These are phyloP conservation scores for Yamadazyma laniorum DNA, from an alignment of 805 yeast genomes.

Conservation along the genomic window DNA sequence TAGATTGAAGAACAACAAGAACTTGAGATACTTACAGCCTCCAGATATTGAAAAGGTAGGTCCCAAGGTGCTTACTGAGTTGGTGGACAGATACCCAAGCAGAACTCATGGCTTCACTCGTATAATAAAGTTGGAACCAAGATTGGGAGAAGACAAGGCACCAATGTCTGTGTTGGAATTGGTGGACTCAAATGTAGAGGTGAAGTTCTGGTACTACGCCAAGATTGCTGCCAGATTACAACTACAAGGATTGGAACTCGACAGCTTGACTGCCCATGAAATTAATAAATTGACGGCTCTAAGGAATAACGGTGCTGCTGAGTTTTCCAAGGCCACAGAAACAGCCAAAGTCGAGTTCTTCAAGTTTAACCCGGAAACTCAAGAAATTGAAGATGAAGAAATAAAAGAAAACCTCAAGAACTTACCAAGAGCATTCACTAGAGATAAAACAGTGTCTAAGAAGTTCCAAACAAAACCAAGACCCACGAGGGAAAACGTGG, in stretches of 20 bases:
- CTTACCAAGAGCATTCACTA: slow-evolving; percentile 27
- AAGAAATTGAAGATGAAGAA: slow-evolving; percentile 21
- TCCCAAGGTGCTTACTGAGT: slow-evolving; percentile 65
- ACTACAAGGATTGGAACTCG: slow-evolving; percentile 54
- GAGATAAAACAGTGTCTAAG: slow-evolving; percentile 30
- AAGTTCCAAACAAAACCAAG: slow-evolving; percentile 33
- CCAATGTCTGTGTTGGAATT: slow-evolving; percentile 86
- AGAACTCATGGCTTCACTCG: slow-evolving; percentile 86
- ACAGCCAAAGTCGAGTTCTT: slow-evolving; percentile 37
- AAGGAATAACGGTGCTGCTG: slow-evolving; percentile 49
- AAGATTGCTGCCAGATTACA: slow-evolving; percentile 79
- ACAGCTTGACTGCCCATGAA: slow-evolving; percentile 52
- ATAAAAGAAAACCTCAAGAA: slow-evolving; percentile 30
- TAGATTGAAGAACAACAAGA: slow-evolving; percentile 16
- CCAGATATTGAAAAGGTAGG: slow-evolving; percentile 38
- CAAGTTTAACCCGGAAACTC: slow-evolving; percentile 30
- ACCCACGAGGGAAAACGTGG: slow-evolving; percentile 14
- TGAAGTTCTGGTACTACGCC: slow-evolving; percentile 77
- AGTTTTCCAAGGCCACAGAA: slow-evolving; percentile 64
- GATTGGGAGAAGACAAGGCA: slow-evolving; percentile 82
- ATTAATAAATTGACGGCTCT: slow-evolving; percentile 48
- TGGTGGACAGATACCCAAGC: slow-evolving; percentile 59
- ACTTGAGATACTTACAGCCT: slow-evolving; percentile 46
- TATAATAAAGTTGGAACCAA: slow-evolving; percentile 75
- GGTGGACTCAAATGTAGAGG: slow-evolving; percentile 64